These are phyloP conservation scores for Raddia distichophylla DNA, from an alignment of 176 grass and related monocot species.

Conservation along the genomic window DNA sequence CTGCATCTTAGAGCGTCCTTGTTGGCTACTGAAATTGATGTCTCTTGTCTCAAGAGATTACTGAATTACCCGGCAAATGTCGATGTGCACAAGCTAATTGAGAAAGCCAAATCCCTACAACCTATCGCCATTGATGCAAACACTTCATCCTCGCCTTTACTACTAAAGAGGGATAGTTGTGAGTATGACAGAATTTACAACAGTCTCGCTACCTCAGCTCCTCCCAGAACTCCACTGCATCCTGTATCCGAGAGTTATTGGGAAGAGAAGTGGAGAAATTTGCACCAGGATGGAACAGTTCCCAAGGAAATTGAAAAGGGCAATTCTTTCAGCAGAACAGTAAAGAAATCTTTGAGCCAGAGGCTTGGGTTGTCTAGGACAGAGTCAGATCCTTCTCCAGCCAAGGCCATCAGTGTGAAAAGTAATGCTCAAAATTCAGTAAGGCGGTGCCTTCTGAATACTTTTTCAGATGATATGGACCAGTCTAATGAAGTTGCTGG, in stretches of 20 bases:
- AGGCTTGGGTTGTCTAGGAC: conserved; percentile 70
- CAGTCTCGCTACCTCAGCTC: conserved; percentile 52
- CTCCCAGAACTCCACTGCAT: conserved; percentile 62
- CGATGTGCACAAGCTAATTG: conserved; percentile 74
- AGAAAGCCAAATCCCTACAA: conserved; percentile 76
- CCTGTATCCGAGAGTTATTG: conserved; percentile 75
- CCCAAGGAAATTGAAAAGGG: conserved; percentile 49
- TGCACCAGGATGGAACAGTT: conserved; percentile 63
- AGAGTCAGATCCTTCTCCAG: conserved; percentile 67
- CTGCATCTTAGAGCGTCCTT: conserved; percentile 86
- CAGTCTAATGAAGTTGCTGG: conserved; percentile 40
- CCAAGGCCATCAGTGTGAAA: conserved; percentile 31
- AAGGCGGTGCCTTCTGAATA: conserved; percentile 64
- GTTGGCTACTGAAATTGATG: conserved; percentile 81
- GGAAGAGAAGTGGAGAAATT: conserved; percentile 93
- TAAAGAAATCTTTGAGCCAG: conserved; percentile 59
- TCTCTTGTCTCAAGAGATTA: conserved; percentile 78
- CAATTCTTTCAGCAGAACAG: conserved; percentile 37
- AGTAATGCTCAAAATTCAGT: conserved; percentile 43
- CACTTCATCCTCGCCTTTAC: conserved; percentile 39
- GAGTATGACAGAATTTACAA: conserved; percentile 49
- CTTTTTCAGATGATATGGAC: conserved; percentile 36
- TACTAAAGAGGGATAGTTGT: conserved; percentile 46
- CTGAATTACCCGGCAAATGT: conserved; percentile 81
- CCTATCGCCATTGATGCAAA: conserved; percentile 75